Evolutionary conservation across 139 green algal genomes (phyloP), one percentile per base, ranked within the genome.

Genomic region (Picochlorum sp.): DNA sequence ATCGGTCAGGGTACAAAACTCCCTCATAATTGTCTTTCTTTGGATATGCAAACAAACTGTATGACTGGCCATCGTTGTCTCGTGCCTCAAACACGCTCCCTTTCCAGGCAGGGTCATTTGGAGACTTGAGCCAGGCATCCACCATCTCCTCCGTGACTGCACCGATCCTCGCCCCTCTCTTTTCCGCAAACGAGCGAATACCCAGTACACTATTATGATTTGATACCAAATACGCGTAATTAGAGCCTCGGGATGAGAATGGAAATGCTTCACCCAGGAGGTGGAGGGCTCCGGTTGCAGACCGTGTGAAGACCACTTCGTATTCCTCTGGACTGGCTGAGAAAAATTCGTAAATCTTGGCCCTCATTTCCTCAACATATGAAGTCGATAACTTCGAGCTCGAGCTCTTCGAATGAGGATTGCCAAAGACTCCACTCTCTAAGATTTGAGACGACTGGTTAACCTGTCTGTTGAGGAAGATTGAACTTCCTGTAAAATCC

Each of bases 131-230:
- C 47, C 47, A 54, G 16, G 16, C 47, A 26, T 54, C 47, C 16
- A 54, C 16, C 47, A 26, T 21, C n/a, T 54, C 47, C 11, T 54
- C 47, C n/a, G 47, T 54, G 1, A 54, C 16, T 0, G 47, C 47
- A 26, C 47, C 47, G 16, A 62, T 61, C 3, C 21, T 59, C 13
- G 59, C 23, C 28, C 79, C 69, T 15, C 70, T 62, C 9, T 61
- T 38, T 3, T 82, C 47, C 13, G 85, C 88, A 26, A 80, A 28
- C 38, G 89, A 69, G 6, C 88, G 66, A 23, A 97, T 81, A 2
- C 89, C 90, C 54, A 97, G 70, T 37, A 95, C 85, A 69, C 82
- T 91, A 73, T 83, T 95, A 73, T 93, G 86, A 61, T 89, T 91
- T 58, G 85, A 67, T 4, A 61, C 60, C 4, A 79, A 80, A 77